phyloP scores from a whole-genome alignment of 2,329 filamentous ascomycete genomes.

The Arthroderma sp. region DNA sequence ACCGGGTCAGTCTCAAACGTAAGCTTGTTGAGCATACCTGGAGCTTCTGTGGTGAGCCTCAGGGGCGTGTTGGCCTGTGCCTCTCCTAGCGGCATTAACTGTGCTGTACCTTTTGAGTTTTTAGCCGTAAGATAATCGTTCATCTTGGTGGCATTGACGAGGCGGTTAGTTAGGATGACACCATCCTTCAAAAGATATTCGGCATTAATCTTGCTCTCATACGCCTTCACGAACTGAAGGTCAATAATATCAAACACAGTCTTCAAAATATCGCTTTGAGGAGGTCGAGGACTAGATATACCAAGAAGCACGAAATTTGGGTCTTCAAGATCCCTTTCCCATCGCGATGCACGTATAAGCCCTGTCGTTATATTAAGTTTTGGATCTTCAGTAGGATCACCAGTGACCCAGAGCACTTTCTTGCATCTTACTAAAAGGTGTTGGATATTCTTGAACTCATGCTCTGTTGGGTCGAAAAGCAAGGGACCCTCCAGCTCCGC shows the following conservation, averaged over 20 bases:
- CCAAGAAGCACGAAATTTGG: constrained; percentile 16
- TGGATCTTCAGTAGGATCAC: constrained; percentile 16
- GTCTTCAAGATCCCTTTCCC: constrained; percentile 22
- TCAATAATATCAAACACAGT: constrained; percentile 10
- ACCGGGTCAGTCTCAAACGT: constrained; percentile 12
- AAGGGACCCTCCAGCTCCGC: constrained; percentile 12
- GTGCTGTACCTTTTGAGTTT: constrained; percentile 9
- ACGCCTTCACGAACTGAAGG: constrained; percentile 11
- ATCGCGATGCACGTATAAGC: constrained; percentile 21
- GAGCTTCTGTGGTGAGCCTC: constrained; percentile 11
- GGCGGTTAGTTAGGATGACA: constrained; percentile 13
- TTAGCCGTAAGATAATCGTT: constrained; percentile 12
- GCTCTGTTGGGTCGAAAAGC: constrained; percentile 12
- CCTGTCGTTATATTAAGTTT: constrained; percentile 21
- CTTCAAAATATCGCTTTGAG: constrained; percentile 2
- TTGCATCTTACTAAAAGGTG: constrained; percentile 16
- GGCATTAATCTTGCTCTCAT: constrained; percentile 10
- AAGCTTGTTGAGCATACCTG: constrained; percentile 12
- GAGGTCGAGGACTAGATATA: constrained; percentile 9
- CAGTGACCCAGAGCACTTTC: constrained; percentile 24
- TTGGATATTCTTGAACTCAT: constrained; percentile 16
- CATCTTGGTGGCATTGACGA: constrained; percentile 11
- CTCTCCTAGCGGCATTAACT: constrained; percentile 9
- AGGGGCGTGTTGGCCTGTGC: constrained; percentile 7
- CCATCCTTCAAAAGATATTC: constrained; percentile 14